These are phyloP conservation scores for Stachybotrys elegans DNA, from an alignment of 2,329 filamentous ascomycete genomes.

Conservation along the genomic window DNA sequence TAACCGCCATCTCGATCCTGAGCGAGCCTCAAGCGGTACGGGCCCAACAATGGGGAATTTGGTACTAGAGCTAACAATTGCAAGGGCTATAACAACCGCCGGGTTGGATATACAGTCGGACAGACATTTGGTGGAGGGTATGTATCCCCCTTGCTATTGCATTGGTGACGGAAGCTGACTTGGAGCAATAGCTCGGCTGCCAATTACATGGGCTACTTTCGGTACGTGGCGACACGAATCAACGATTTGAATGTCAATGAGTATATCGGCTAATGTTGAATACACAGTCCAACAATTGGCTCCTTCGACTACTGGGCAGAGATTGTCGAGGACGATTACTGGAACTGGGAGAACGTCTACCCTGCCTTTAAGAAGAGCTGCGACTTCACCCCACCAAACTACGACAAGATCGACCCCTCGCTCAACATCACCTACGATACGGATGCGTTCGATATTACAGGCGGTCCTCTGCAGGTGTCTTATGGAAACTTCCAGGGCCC, in stretches of 20 bases:
- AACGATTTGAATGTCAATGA: background rate
- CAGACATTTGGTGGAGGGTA: background rate
- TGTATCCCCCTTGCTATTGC: background rate
- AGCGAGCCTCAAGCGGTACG: background rate
- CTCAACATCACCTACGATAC: background rate
- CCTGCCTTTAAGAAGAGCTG: conserved; percentile 2
- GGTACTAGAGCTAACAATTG: background rate
- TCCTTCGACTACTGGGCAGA: background rate
- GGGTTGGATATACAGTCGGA: background rate
- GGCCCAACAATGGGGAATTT: background rate
- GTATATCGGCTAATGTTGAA: background rate
- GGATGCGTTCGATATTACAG: background rate
- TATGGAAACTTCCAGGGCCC: background rate
- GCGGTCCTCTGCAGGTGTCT: background rate
- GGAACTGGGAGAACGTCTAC: conserved; percentile 2
- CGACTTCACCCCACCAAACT: background rate
- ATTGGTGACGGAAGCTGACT: background rate
- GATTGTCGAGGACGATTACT: background rate
- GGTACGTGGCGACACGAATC: background rate
- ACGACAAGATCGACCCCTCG: background rate
- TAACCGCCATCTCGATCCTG: background rate
- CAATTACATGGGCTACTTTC: background rate
- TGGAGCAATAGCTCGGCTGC: background rate
- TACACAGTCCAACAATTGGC: background rate
- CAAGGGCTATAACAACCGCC: background rate